Conservation (phyloP, 1,284 basidiomycete genomes). For the Naganishia liquefaciens region DNA sequence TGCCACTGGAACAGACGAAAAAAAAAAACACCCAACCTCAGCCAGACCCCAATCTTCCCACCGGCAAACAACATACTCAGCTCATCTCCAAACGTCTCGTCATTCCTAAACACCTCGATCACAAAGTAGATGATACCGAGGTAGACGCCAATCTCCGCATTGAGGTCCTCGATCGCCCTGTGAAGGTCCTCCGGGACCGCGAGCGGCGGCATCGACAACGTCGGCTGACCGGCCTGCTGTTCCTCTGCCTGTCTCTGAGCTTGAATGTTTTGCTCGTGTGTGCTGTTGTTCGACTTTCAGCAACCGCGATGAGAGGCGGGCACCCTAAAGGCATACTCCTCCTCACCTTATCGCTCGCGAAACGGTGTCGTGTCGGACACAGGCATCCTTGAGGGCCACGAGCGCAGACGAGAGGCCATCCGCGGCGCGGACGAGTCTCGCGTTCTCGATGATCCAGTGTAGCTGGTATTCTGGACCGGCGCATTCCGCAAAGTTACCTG, state of each 20-base stretch:
- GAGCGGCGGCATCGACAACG: not conserved
- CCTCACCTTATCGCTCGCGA: constrained; percentile 36
- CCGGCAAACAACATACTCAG: constrained; percentile 67
- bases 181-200: constrained; percentile 65
- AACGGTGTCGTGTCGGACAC: constrained; percentile 68
- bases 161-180: constrained; percentile 80
- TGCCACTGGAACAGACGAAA: constrained; percentile 67
- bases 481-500: constrained; percentile 89
- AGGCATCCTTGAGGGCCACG: constrained; percentile 85
- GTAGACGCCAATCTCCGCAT: constrained; percentile 86
- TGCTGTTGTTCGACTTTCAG: constrained; percentile 13
- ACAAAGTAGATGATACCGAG: constrained; percentile 91
- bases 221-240: constrained; percentile 9
- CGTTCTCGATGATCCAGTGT: constrained; percentile 94
- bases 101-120: constrained; percentile 85
- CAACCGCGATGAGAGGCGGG: constrained; percentile 3
- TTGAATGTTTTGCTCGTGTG: constrained; percentile 29
- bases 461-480: constrained; percentile 89
- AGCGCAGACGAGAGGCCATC: constrained; percentile 84
- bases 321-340: constrained; percentile 29
- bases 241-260: not conserved
- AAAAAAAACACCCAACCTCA: constrained; percentile 25
- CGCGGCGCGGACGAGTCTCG: constrained; percentile 76
- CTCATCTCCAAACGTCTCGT: constrained; percentile 91
- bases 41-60: not conserved